A percentile compares a stretch with the other conserved stretches of the same genome.
These are phyloP conservation scores for Phalaenopsis equestris DNA, from an alignment of 106 monocot genomes.

Conservation along the genomic window DNA sequence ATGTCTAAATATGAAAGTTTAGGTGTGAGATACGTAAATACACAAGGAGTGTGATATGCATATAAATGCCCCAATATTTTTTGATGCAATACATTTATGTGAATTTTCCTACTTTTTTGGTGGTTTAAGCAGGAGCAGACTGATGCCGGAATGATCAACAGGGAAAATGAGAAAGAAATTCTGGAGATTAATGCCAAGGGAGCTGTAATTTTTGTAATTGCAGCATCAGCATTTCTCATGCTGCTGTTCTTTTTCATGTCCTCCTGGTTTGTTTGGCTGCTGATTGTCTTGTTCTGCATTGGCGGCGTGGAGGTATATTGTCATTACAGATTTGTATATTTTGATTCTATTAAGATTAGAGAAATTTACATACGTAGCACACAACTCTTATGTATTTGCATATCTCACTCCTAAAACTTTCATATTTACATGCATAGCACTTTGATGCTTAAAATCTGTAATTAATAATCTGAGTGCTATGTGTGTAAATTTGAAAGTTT, in stretches of 20 bases:
- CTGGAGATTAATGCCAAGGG: conserved; percentile 90
- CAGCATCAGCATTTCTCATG: conserved; percentile 87
- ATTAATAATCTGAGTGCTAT: no score
- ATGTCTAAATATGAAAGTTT: no score
- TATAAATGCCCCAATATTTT: neutral
- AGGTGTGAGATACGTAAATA: no score
- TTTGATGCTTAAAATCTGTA: no score
- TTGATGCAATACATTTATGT: conserved; percentile 2
- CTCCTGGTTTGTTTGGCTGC: conserved; percentile 93
- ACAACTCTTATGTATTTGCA: no score
- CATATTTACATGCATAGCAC: no score
- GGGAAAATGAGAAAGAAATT: conserved; percentile 78
- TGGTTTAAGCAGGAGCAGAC: conserved; percentile 44
- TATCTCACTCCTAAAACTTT: no score
- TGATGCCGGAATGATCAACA: conserved; percentile 19
- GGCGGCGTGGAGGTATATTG: conserved; percentile 83
- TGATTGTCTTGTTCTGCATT: conserved; percentile 92
- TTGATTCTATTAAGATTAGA: neutral
- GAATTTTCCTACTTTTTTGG: neutral
- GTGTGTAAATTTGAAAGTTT: no score
- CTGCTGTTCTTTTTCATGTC: conserved; percentile 98
- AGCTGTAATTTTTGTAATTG: conserved; percentile 79
- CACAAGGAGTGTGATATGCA: no score
- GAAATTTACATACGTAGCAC: no score
- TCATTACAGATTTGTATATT: conserved; percentile 2